Base-by-base conservation (phyloP, 441 rosid species). In the Lepidium campestre region DNA sequence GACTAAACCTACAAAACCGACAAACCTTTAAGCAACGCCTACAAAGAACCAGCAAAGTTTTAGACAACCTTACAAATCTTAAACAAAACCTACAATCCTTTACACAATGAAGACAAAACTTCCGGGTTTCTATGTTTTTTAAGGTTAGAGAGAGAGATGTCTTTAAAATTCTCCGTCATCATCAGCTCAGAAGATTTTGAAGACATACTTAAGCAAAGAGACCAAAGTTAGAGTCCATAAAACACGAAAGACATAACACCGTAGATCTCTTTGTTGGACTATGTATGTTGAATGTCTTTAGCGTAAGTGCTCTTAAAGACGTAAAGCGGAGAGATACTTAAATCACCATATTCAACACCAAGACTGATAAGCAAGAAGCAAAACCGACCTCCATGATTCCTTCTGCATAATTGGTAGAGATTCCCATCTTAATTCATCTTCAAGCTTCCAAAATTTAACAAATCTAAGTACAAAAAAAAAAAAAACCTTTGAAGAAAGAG, bases 141-240 rank as follows among this genome's bases (percentile, higher is more conserved):
- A 1, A 8, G 25, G 49, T 32, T 22, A 52, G 9, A 50, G 27
- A 72, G 27, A 62, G 23, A 9, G n/a, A 20, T 2, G 47, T 12
- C 9, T 12, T 79, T 70, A 76, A 91, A 97, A 97, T 75, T 94
- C 97, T 76, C 99, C 97, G 40, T 94, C 91, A 53, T 94, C 99
- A 61, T 91, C 96, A 2, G 98, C 99, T 37, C 96, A 75, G 47
- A 94, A 91, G 55, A 94, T 97, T 32, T 91, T 72, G 77, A 94
- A 91, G 45, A 94, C 97, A 71, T 94, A 94, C 82, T 94, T 94
- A 70, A 86, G 86, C 46, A 94, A 77, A 47, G 99, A 91, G 41
- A 94, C 73, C 68, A 91, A 72, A 76, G 99, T 94, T 12, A 94
- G 84, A 65, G 99, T 94, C 99, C 99, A 94, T 80, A 94, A 91